These are phyloP conservation scores for Actinomucor elegans DNA, from an alignment of 371 early-diverging fungal species.

Conservation along the genomic window DNA sequence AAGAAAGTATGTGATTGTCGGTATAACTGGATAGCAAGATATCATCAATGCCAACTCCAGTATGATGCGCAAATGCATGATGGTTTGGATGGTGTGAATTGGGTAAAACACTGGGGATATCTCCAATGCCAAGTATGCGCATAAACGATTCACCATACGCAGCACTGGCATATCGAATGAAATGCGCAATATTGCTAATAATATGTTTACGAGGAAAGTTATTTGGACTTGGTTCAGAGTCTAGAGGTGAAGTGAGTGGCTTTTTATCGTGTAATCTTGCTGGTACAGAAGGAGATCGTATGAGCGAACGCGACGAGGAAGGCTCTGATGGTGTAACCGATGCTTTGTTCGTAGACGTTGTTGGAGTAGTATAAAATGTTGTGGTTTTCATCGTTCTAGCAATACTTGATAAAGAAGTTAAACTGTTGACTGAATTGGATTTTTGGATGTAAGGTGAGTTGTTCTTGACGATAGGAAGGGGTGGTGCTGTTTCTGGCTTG, in stretches of 20 bases:
- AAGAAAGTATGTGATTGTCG: conserved; percentile 27
- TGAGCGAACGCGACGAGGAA: conserved; percentile 7
- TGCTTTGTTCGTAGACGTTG: conserved; percentile 3
- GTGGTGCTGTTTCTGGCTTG: background rate
- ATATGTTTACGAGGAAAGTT: conserved; percentile 69
- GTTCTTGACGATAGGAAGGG: background rate
- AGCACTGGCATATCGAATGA: conserved; percentile 76
- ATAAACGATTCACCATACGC: conserved; percentile 85
- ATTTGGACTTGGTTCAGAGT: conserved; percentile 25
- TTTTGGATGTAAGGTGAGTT: conserved; percentile 13
- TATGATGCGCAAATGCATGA: conserved; percentile 72
- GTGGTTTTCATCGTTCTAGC: conserved; percentile 36
- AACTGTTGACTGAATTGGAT: conserved; percentile 32
- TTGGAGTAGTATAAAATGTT: conserved; percentile 14
- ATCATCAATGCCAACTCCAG: conserved; percentile 61
- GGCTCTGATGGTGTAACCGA: background rate
- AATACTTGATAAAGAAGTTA: conserved; percentile 33
- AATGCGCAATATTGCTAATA: conserved; percentile 69
- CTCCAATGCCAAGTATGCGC: conserved; percentile 78
- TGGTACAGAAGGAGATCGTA: conserved; percentile 23
- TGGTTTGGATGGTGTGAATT: conserved; percentile 63
- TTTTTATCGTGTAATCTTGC: background rate
- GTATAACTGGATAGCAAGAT: conserved; percentile 70
- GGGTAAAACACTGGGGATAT: conserved; percentile 49
- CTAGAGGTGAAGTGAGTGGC: conserved; percentile 7